Evolutionary conservation across 2,329 filamentous ascomycete genomes (phyloP), one percentile per base, ranked within the genome.

Genomic region (Chalaropsis ovoidea): DNA sequence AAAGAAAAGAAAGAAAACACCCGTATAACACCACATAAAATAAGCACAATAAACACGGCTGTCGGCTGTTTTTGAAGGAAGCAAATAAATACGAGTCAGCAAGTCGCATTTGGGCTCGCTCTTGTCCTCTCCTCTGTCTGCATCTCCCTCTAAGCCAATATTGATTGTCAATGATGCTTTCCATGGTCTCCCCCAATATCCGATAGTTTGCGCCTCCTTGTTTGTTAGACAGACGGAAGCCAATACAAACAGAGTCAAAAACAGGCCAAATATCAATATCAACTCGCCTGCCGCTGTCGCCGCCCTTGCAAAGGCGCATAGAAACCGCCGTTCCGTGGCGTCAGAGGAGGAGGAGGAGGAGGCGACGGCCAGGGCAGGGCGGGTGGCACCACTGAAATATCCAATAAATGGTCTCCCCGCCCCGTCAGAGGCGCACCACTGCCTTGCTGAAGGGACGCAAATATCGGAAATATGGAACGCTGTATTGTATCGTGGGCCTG

Each of bases 191-290:
- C 31, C 31, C 31, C 31, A 31, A 43, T 13, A n/a, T 43, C 13
- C 24, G 24, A 56, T 56, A 56, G 52, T 31, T 31, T 56, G 24
- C 52, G 52, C 52, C 52, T 56, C 27, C 52, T 56, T n/a, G 11
- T 24, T 35, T 56, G n/a, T 56, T 15, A 35, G 27, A n/a, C n/a
- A 49, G 19, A 22, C 47, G 19, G n/a, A 24, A 49, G 22, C 17
- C 19, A 49, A n/a, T n/a, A n/a, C n/a, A n/a, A n/a, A n/a, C n/a
- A n/a, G n/a, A n/a, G n/a, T n/a, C n/a, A n/a, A n/a, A n/a, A n/a
- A n/a, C n/a, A n/a, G n/a, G n/a, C n/a, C n/a, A n/a, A n/a, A n/a
- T n/a, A n/a, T n/a, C n/a, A n/a, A n/a, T n/a, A n/a, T n/a, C 45
- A 47, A 47, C n/a, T 47, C 45, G 45, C 45, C 22, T 47, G 11